Evolutionary conservation across 2,329 filamentous ascomycete species (phyloP), one percentile per base, ranked within the genome.

Genomic region (Aspergillus pseudonomiae): DNA sequence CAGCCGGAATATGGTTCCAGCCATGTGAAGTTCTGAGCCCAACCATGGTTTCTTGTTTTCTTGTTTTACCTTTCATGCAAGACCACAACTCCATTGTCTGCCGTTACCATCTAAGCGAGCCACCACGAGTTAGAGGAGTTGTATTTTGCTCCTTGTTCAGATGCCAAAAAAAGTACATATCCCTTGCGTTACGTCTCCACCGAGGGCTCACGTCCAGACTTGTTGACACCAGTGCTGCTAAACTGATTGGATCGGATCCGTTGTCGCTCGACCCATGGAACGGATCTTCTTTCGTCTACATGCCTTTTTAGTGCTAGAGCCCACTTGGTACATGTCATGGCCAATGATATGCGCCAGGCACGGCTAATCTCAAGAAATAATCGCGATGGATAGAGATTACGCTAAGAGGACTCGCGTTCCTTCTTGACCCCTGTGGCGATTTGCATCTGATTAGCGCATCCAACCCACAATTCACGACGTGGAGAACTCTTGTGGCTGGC

Each of bases 211-310:
- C 28, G 7, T 52, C 48, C 12, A 16, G 48, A 52, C 34, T n/a
- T 52, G 21, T 52, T 52, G 48, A 52, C 48, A 52, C 48, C 48
- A 50, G 21, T 28, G 46, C 19, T 34, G 4, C n/a, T 34, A 3
- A 21, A 36, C 32, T 54, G 52, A 34, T 54, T 36, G 52, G 52
- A 36, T 54, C 32, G 30, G 30, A 7, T 36, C n/a, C n/a, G 28
- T 53, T 24, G n/a, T 53, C 28, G 10, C 14, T 54, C 30, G 30
- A 55, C 52, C 52, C 52, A 39, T 55, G 52, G 52, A 55, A 54
- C 30, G 52, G 52, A 30, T 21, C 30, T 26, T 39, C 21, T 53
- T 53, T 34, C 32, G n/a, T 55, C 6, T 55, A 34, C 21, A 36
- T 54, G 34, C 32, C 52, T 55, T 39, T 32, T 36, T 55, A 26